These are phyloP conservation scores for Colletotrichum sp. DNA, from an alignment of 2,329 filamentous ascomycete species.

Conservation along the genomic window DNA sequence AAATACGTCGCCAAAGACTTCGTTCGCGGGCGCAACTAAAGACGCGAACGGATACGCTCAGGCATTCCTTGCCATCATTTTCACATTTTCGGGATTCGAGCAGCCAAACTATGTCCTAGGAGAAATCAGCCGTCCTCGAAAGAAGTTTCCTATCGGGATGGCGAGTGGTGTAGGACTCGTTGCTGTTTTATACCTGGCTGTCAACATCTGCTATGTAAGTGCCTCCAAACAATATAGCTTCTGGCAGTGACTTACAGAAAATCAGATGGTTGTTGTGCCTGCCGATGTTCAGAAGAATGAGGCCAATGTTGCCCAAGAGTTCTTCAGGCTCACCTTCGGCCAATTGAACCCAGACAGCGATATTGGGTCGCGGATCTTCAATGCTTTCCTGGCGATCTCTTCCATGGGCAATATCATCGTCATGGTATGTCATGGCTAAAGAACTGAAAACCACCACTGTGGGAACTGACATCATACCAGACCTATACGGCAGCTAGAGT, in stretches of 20 bases:
- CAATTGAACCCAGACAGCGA: conserved; percentile 28
- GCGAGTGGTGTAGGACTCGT: conserved; percentile 33
- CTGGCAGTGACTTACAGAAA: conserved; percentile 29
- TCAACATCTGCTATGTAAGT: conserved; percentile 42
- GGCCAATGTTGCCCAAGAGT: conserved; percentile 32
- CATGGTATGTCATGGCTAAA: conserved; percentile 34
- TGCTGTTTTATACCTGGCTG: conserved; percentile 37
- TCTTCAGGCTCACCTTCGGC: conserved; percentile 38
- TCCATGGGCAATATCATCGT: conserved; percentile 62
- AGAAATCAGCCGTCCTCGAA: conserved; percentile 33
- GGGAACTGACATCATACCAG: neutral
- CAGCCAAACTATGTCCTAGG: conserved; percentile 43
- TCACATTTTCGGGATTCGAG: conserved; percentile 40
- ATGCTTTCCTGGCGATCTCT: conserved; percentile 57
- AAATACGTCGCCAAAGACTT: conserved; percentile 29
- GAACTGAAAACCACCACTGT: neutral
- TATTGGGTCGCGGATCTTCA: conserved; percentile 41
- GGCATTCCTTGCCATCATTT: conserved; percentile 50
- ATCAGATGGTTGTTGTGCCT: conserved; percentile 45
- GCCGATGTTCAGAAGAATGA: conserved; percentile 23
- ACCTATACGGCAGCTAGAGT: conserved; percentile 61
- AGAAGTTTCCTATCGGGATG: conserved; percentile 37
- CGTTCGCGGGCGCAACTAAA: conserved; percentile 26
- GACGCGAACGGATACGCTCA: conserved; percentile 38
- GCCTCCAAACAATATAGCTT: neutral